These are phyloP conservation scores for Marsdenia floribunda DNA, from an alignment of 257 asterid genomes.

Conservation along the genomic window DNA sequence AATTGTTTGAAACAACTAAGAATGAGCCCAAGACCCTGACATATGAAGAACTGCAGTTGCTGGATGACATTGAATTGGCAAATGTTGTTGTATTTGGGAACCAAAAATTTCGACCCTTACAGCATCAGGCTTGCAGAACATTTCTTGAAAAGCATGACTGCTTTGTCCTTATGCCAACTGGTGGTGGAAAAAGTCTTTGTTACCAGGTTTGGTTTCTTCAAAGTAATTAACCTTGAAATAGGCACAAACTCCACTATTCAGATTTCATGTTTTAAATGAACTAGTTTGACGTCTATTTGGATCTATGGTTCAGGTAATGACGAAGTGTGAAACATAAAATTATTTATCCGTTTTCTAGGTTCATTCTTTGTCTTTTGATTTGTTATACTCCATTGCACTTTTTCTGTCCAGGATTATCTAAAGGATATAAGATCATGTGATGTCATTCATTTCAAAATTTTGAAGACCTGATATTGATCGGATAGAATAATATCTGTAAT, in stretches of 20 bases:
- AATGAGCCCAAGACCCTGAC: conserved; percentile 40
- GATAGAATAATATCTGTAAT: neutral
- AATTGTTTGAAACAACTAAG: conserved; percentile 21
- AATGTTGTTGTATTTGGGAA: conserved; percentile 92
- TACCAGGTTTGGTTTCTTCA: conserved; percentile 68
- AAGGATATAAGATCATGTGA: neutral
- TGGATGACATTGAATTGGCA: conserved; percentile 84
- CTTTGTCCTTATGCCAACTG: conserved; percentile 94
- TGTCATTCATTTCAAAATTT: neutral
- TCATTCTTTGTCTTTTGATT: neutral
- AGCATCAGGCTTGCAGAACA: conserved; percentile 75
- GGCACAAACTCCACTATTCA: neutral
- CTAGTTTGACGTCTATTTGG: neutral
- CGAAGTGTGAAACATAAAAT: neutral
- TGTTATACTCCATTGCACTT: neutral
- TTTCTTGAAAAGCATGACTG: conserved; percentile 66
- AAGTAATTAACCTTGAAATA: neutral
- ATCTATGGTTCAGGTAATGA: neutral
- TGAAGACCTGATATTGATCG: neutral
- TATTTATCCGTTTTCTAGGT: neutral
- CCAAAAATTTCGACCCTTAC: conserved; percentile 70
- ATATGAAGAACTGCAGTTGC: conserved; percentile 62
- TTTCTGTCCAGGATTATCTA: neutral
- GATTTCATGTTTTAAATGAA: no score
- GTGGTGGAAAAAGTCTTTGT: conserved; percentile 98